Conservation (phyloP, 805 yeast species). For the Starmerella vitae region DNA sequence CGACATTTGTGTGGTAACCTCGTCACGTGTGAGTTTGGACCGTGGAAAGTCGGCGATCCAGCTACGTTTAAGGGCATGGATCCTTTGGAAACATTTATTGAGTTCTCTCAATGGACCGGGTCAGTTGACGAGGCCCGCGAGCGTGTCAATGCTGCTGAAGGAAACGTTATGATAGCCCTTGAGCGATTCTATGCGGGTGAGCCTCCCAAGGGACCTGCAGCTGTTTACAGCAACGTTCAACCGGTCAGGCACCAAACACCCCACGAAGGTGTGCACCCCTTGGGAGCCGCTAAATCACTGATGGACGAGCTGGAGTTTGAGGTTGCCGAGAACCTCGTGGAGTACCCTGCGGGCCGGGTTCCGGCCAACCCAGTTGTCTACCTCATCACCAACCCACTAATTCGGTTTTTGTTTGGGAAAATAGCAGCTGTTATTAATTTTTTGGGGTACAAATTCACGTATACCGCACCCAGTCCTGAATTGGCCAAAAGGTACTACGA, state of each 20-base stretch:
- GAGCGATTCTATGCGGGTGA: slow-evolving; percentile 6
- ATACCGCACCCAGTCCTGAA: not conserved
- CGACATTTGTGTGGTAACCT: not conserved
- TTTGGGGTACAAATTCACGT: not conserved
- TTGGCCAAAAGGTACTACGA: not conserved
- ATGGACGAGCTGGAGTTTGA: slow-evolving; percentile 22
- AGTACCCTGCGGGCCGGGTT: slow-evolving; percentile 25
- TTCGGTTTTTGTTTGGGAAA: not conserved
- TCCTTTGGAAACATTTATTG: slow-evolving; percentile 14
- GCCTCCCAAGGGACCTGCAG: not conserved
- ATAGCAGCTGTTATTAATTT: not conserved
- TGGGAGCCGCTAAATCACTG: slow-evolving; percentile 14
- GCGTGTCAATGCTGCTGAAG: slow-evolving; percentile 12
- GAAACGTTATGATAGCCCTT: slow-evolving; percentile 10
- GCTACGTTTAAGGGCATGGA: slow-evolving; percentile 1
- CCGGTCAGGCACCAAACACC: not conserved
- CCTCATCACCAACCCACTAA: slow-evolving; percentile 4
- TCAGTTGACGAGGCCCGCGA: slow-evolving; percentile 11
- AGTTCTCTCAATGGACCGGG: slow-evolving; percentile 12
- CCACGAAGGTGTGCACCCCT: not conserved
- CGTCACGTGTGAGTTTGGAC: not conserved
- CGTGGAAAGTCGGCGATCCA: no score
- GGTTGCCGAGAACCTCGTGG: slow-evolving; percentile 17
- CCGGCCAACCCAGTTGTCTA: slow-evolving; percentile 22
- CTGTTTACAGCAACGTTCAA: not conserved